Evolutionary conservation across 2,329 filamentous ascomycete genomes (phyloP), one percentile per base, ranked within the genome.

Genomic region (Emericellopsis atlantica): DNA sequence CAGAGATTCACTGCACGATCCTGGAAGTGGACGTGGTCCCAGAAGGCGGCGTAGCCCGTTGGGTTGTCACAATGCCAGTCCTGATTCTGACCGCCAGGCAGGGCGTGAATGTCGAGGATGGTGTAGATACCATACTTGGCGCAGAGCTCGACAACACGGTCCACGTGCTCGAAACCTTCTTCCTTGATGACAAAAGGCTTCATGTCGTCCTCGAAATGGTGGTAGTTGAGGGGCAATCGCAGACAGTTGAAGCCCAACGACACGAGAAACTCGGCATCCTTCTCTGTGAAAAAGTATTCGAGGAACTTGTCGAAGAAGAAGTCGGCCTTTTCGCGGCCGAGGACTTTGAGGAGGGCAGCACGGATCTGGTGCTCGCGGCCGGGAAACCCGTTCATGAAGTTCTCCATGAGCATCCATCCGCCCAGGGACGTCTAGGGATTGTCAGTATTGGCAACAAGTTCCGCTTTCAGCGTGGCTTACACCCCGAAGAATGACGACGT

Each of bases 351-450:
- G 52, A 79, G 66, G 0, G 72, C 67, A 4, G 62, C 63, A 14
- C 72, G 66, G 44, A 74, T 69, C 44, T 77, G 64, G 23, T 60
- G 61, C 52, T 79, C 75, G 40, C 72, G 68, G 12, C 71, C 75
- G 5, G 73, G 65, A 44, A 69, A 79, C 14, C 75, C 75, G 1
- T 70, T 75, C 48, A 79, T 78, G 60, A 78, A 78, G 49, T 76
- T 77, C 52, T 76, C 72, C 69, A 74, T 74, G n/a, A 54, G 48
- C 48, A 57, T 53, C 48, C 50, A 53, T 5, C 55, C 55, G 3
- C 55, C 55, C 3, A 51, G 44, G 7, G 52, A 53, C 11, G 51
- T 47, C 50, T 51, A 10, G 18, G 5, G 14, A 14, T 36, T 18
- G 23, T 42, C 22, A 40, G 16, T 32, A 18, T 32, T n/a, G 15